A percentile compares a stretch with the other conserved stretches of the same genome.
These are phyloP conservation scores for Claviceps sorghi DNA, from an alignment of 2,329 filamentous ascomycete species.

Conservation along the genomic window DNA sequence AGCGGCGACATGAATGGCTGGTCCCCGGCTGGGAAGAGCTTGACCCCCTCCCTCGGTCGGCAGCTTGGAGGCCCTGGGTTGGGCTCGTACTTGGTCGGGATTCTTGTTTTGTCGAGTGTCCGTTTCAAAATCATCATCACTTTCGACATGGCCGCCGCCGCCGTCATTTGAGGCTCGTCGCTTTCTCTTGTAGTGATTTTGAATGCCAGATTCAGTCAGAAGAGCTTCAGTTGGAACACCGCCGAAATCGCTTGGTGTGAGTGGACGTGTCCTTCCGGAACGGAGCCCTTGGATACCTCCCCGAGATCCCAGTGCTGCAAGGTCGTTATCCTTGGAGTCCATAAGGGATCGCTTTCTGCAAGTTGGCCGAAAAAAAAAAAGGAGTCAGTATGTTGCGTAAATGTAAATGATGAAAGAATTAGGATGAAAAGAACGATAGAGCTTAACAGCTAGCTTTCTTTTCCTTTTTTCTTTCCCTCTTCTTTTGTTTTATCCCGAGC, in stretches of 20 bases:
- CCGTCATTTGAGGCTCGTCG: background rate
- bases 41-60: background rate
- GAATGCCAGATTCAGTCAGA: background rate
- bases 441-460: too few species aligned
- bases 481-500: too few species aligned
- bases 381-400: background rate
- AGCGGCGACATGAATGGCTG: conserved; percentile 6
- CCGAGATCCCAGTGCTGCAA: background rate
- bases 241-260: background rate
- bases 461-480: too few species aligned
- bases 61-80: conserved; percentile 3
- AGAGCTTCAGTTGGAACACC: background rate
- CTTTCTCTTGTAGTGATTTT: background rate
- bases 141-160: conserved; percentile 7
- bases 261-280: background rate
- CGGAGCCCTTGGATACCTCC: background rate
- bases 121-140: conserved; percentile 15
- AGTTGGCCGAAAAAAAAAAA: background rate
- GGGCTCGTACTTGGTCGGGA: conserved; percentile 11
- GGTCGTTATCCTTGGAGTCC: background rate
- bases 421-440: too few species aligned
- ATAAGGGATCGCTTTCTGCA: background rate
- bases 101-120: conserved; percentile 13
- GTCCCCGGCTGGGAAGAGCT: background rate
- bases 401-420: too few species aligned